These are phyloP conservation scores for Cucurbita ficifolia DNA, from an alignment of 306 rosid genomes.

Conservation along the genomic window DNA sequence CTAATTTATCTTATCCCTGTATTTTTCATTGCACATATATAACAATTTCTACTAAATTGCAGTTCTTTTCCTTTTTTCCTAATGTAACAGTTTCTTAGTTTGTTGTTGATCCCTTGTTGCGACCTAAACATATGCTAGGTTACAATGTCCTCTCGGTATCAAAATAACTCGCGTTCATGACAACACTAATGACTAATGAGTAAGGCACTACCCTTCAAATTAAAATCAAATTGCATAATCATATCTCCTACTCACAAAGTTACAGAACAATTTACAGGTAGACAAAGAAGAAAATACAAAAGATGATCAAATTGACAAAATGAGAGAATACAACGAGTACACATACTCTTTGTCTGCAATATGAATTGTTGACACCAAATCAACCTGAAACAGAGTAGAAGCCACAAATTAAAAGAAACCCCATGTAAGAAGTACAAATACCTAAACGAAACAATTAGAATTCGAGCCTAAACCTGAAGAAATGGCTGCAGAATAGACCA, in stretches of 20 bases:
- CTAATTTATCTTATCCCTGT: neutral
- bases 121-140: neutral
- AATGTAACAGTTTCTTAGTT: neutral
- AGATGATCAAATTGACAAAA: neutral
- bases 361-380: constrained; percentile 93
- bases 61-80: neutral
- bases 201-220: neutral
- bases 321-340: neutral
- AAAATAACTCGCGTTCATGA: neutral
- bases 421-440: neutral
- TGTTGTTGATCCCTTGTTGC: neutral
- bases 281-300: neutral
- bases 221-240: neutral
- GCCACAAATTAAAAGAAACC: constrained; percentile 6
- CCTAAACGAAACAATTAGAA: neutral
- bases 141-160: neutral
- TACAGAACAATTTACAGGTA: neutral
- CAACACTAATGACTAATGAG: neutral
- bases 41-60: neutral
- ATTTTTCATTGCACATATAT: neutral
- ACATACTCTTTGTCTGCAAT: constrained; percentile 90
- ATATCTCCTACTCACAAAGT: neutral
- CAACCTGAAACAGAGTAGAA: constrained; percentile 47
- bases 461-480: constrained; percentile 35
- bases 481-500: constrained; percentile 71